Conservation (phyloP, 1,284 basidiomycete genomes). For the Chondrostereum purpureum region DNA sequence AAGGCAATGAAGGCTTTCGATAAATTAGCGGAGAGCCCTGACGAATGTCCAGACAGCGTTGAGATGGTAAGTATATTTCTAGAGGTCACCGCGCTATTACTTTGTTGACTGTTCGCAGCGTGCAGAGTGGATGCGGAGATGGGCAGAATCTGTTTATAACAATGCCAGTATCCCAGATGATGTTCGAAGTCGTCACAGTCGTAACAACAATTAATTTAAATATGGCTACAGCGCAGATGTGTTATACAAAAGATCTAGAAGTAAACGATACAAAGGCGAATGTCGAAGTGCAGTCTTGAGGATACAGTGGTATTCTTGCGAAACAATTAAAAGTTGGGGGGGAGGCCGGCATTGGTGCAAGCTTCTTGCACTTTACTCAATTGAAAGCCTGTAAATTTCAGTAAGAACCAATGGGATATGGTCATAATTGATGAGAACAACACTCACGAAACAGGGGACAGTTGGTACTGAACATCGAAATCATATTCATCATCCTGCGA, state of each 20-base stretch:
- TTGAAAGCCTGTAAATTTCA: slow-evolving; percentile 7
- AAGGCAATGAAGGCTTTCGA: slow-evolving; percentile 50
- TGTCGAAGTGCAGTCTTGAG: not conserved
- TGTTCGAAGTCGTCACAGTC: not conserved
- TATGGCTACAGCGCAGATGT: not conserved
- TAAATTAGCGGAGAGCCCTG: slow-evolving; percentile 40
- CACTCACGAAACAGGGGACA: slow-evolving; percentile 10
- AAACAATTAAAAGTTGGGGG: too few relatives aligned
- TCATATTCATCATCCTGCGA: slow-evolving; percentile 6
- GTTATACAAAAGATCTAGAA: not conserved
- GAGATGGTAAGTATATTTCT: slow-evolving; percentile 11
- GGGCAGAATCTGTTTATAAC: slow-evolving; percentile 27
- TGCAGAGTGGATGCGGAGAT: slow-evolving; percentile 23
- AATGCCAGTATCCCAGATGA: slow-evolving; percentile 1
- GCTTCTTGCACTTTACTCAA: slow-evolving; percentile 3
- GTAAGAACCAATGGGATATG: too few relatives aligned
- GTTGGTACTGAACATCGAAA: slow-evolving; percentile 5
- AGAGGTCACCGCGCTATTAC: slow-evolving; percentile 9
- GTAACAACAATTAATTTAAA: not conserved
- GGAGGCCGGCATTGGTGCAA: not conserved
- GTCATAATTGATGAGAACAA: not conserved
- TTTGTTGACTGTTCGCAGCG: slow-evolving; percentile 14
- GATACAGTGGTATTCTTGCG: not conserved
- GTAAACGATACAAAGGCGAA: not conserved
- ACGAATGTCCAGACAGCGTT: slow-evolving; percentile 13